These are phyloP conservation scores for Populus tremula DNA, from an alignment of 345 rosid species.

Conservation along the genomic window DNA sequence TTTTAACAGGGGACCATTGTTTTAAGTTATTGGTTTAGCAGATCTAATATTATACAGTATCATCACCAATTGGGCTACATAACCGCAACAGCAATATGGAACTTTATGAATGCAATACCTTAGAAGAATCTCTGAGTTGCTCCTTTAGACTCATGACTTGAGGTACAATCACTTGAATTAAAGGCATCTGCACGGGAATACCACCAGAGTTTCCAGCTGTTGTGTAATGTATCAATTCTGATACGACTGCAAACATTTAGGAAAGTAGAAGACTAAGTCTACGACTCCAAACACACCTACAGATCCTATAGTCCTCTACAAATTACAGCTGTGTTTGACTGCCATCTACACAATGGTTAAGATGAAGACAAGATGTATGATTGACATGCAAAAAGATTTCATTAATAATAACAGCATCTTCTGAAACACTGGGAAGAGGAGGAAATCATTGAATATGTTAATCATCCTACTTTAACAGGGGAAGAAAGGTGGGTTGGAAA, in stretches of 20 bases:
- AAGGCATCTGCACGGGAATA: constrained; percentile 70
- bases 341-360: neutral
- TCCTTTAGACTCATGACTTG: constrained; percentile 78
- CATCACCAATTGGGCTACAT: neutral
- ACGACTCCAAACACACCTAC: neutral
- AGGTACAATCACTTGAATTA: constrained; percentile 93
- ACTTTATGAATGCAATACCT: constrained; percentile 45
- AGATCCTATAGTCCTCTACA: neutral
- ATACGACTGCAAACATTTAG: constrained; percentile 60
- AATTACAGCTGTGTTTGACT: neutral
- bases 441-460: neutral
- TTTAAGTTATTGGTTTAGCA: neutral
- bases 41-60: neutral
- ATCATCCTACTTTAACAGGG: neutral
- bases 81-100: neutral
- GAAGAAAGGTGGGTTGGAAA: neutral
- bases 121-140: constrained; percentile 79
- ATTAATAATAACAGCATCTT: neutral
- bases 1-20: neutral
- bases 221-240: constrained; percentile 89
- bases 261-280: neutral
- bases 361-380: neutral
- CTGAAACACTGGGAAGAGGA: neutral
- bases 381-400: neutral
- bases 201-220: constrained; percentile 78